Evolutionary conservation across 805 yeast species (phyloP).

Genomic region (Nakazawaea sp.): DNA sequence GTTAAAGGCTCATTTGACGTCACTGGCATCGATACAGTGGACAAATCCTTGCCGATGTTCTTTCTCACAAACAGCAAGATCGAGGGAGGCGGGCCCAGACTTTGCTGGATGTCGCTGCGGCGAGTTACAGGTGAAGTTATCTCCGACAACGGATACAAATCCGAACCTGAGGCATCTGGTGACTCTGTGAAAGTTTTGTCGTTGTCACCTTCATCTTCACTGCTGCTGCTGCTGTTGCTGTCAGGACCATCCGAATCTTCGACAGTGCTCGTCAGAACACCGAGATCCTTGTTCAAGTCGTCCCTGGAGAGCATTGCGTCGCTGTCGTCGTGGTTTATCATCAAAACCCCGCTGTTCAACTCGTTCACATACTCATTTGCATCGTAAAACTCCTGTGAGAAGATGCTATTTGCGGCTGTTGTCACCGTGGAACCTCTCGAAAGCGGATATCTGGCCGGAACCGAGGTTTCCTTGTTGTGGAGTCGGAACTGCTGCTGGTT

Average conservation of each 20-base stretch:
- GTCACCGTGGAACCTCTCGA: constrained; percentile 4
- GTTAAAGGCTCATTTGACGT: constrained; percentile 89
- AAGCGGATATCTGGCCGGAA: not conserved
- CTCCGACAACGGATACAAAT: constrained; percentile 64
- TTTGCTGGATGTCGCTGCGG: constrained; percentile 50
- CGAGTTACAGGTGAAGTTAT: constrained; percentile 36
- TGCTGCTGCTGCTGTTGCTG: constrained; percentile 9
- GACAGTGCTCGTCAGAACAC: constrained; percentile 10
- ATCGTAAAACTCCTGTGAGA: constrained; percentile 55
- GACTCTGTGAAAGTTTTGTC: not conserved
- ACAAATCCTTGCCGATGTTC: constrained; percentile 87
- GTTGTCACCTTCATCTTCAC: constrained; percentile 10
- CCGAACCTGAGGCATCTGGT: constrained; percentile 15
- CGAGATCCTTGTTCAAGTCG: not conserved
- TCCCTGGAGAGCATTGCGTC: not conserved
- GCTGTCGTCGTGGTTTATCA: constrained; percentile 33
- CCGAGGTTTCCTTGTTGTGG: not conserved
- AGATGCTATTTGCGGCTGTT: constrained; percentile 25
- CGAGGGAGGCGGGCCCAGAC: constrained; percentile 73
- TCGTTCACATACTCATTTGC: constrained; percentile 59
- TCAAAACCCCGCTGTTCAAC: constrained; percentile 45
- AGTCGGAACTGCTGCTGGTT: constrained; percentile 8
- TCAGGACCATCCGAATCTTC: constrained; percentile 12
- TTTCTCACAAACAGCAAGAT: constrained; percentile 73
- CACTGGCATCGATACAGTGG: constrained; percentile 88